A percentile compares a stretch with the other conserved stretches of the same genome.
Evolutionary conservation across 805 yeast species (phyloP).

Genomic region (Metschnikowia kunwiensis): DNA sequence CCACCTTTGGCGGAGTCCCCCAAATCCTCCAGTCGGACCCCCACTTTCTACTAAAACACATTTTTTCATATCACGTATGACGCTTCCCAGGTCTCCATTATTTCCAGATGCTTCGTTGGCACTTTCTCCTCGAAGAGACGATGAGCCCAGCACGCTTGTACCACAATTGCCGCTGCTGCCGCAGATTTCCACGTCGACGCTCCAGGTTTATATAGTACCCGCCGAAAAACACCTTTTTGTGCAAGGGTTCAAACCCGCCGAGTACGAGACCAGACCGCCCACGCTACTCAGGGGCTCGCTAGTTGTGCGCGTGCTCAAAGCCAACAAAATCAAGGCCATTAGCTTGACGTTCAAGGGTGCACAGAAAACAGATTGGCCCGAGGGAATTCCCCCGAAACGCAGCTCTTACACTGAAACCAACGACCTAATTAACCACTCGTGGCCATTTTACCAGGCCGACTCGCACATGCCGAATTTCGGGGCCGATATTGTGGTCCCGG

Average conservation of each 20-base stretch:
- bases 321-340: slow-evolving; percentile 66
- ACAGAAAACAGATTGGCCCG: slow-evolving; percentile 92
- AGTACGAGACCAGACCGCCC: slow-evolving; percentile 66
- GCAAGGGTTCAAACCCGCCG: slow-evolving; percentile 74
- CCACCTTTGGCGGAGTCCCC: too few species aligned
- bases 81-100: slow-evolving; percentile 20
- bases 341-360: slow-evolving; percentile 61
- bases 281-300: slow-evolving; percentile 79
- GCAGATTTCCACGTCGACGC: slow-evolving; percentile 55
- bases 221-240: slow-evolving; percentile 80
- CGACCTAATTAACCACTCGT: slow-evolving; percentile 71
- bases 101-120: slow-evolving; percentile 25
- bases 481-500: slow-evolving; percentile 41
- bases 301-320: slow-evolving; percentile 64
- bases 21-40: too few species aligned
- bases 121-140: slow-evolving; percentile 8
- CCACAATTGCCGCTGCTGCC: slow-evolving; percentile 58
- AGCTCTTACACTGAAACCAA: slow-evolving; percentile 61
- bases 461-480: slow-evolving; percentile 36
- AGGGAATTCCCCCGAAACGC: slow-evolving; percentile 92
- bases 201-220: slow-evolving; percentile 68
- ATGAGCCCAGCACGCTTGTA: slow-evolving; percentile 7
- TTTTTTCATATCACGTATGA: slow-evolving; percentile 1
- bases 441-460: slow-evolving; percentile 72
- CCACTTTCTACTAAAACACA: not conserved